These are phyloP conservation scores for Zizania palustris DNA, from an alignment of 202 grass and related monocot species.

Conservation along the genomic window DNA sequence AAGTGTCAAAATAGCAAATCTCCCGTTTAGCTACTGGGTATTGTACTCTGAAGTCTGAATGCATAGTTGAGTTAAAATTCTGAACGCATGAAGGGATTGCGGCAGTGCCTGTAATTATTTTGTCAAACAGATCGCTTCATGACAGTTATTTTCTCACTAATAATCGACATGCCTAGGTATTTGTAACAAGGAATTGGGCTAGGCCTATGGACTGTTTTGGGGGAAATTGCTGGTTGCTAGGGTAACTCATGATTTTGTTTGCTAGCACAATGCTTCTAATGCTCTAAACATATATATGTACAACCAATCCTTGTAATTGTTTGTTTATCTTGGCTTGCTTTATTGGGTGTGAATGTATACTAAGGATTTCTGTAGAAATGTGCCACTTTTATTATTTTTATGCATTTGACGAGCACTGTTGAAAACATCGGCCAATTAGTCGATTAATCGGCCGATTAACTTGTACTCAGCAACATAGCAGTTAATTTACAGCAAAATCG, in stretches of 20 bases:
- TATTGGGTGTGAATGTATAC: background rate
- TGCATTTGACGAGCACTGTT: background rate
- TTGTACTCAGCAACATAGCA: too few relatives aligned
- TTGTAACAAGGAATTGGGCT: conserved; percentile 23
- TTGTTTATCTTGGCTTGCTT: conserved; percentile 1
- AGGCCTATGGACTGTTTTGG: conserved; percentile 34
- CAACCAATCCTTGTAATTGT: background rate
- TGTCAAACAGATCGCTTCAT: background rate
- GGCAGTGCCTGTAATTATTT: background rate
- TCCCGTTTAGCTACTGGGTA: background rate
- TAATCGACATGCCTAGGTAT: conserved; percentile 16
- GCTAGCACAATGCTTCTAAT: background rate
- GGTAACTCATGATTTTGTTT: background rate
- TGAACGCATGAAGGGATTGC: background rate
- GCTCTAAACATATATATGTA: background rate
- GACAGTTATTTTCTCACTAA: background rate
- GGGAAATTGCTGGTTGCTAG: background rate
- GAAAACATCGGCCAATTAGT: too few relatives aligned
- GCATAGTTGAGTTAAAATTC: conserved; percentile 35
- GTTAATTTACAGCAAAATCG: too few relatives aligned
- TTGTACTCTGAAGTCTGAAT: background rate
- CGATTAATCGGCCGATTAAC: too few relatives aligned
- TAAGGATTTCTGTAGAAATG: background rate
- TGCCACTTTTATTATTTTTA: conserved; percentile 18
- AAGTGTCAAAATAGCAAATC: too few relatives aligned